These are phyloP conservation scores for Xylariaceae sp. DNA, from an alignment of 2,329 filamentous ascomycete genomes.

Conservation along the genomic window DNA sequence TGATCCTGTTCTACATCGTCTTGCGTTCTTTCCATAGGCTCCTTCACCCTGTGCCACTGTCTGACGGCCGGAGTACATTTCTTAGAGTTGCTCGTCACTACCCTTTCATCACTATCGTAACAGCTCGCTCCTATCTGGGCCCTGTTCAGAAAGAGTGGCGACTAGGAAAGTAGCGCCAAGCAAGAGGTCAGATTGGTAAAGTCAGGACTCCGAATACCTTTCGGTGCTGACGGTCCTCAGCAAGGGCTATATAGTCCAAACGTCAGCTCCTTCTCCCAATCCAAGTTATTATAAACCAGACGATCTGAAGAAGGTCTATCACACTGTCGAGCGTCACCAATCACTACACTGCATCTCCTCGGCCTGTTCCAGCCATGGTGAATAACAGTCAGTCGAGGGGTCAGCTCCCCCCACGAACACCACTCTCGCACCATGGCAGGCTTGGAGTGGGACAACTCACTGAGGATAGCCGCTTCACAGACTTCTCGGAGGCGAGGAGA, in stretches of 20 bases:
- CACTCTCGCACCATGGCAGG: constrained; percentile 40
- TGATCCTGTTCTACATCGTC: not conserved
- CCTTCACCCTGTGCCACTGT: not conserved
- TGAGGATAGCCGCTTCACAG: constrained; percentile 45
- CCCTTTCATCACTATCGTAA: not conserved
- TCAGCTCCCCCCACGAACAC: constrained; percentile 43
- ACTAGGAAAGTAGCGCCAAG: too few species aligned
- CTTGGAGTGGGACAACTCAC: constrained; percentile 30
- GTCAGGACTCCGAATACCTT: not conserved
- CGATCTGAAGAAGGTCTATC: not conserved
- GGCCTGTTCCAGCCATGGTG: constrained; percentile 44
- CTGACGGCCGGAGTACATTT: not conserved
- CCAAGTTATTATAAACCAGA: not conserved
- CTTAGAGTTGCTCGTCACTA: not conserved
- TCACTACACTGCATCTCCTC: not conserved
- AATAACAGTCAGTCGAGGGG: constrained; percentile 48
- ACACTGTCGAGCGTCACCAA: not conserved
- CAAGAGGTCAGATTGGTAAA: not conserved
- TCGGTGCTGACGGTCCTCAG: not conserved
- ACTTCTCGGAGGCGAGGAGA: constrained; percentile 45
- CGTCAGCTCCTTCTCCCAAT: too few species aligned
- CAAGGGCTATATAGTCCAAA: too few species aligned
- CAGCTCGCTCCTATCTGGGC: not conserved
- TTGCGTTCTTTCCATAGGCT: constrained; percentile 1
- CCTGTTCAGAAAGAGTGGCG: not conserved